Conservation (phyloP, 495 filamentous ascomycete genomes). For the Aspergillus campestris region DNA sequence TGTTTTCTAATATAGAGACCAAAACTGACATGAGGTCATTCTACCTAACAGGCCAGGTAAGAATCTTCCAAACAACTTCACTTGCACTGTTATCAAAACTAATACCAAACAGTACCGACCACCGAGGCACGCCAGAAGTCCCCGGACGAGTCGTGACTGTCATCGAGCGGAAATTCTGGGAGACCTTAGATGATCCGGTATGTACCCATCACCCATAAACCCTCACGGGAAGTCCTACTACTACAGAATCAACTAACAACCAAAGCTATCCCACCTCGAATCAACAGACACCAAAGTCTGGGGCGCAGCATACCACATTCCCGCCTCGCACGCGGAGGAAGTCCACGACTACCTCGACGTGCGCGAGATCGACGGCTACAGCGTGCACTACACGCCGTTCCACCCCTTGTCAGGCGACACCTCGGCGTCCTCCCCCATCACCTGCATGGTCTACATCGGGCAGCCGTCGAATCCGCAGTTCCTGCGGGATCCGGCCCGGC, state of each 20-base stretch:
- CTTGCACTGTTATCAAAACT: background rate
- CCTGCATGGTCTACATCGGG: conserved; percentile 85
- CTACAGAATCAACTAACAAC: conserved; percentile 1
- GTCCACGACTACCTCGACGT: conserved; percentile 90
- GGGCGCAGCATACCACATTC: conserved; percentile 91
- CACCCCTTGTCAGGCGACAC: conserved; percentile 33
- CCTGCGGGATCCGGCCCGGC: conserved; percentile 51
- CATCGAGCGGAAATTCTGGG: conserved; percentile 75
- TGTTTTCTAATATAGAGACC: background rate
- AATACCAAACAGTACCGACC: conserved; percentile 59
- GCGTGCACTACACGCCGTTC: conserved; percentile 80
- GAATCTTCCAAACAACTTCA: background rate
- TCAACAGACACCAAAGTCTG: conserved; percentile 54
- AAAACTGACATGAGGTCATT: conserved; percentile 1
- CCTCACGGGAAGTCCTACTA: conserved; percentile 5
- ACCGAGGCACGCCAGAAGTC: conserved; percentile 79
- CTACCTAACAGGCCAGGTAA: conserved; percentile 26
- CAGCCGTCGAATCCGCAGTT: conserved; percentile 93
- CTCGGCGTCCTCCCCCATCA: conserved; percentile 24
- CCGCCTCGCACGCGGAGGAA: conserved; percentile 59
- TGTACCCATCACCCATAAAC: conserved; percentile 1
- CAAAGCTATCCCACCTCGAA: conserved; percentile 29
- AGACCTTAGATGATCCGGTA: conserved; percentile 59
- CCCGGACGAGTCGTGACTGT: conserved; percentile 92
- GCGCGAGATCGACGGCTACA: conserved; percentile 94